Conservation (phyloP, 2,329 filamentous ascomycete species). For the Salinomyces thailandicus region DNA sequence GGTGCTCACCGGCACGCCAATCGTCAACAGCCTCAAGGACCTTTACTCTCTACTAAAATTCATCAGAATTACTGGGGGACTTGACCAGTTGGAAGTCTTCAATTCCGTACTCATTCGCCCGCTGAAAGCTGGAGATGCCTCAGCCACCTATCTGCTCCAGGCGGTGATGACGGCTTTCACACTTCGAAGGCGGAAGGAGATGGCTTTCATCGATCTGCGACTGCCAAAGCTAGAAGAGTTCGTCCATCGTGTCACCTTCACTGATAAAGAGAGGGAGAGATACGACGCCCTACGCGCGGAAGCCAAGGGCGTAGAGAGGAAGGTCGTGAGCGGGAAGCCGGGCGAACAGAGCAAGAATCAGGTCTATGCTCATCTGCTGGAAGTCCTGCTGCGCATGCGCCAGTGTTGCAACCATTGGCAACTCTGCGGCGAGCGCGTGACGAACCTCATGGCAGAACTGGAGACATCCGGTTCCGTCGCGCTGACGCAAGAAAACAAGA, state of each 20-base stretch:
- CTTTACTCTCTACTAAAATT: slow-evolving; percentile 58
- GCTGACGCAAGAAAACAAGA: slow-evolving; percentile 61
- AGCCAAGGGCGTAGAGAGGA: slow-evolving; percentile 59
- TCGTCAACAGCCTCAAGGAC: slow-evolving; percentile 21
- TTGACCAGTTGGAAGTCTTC: slow-evolving; percentile 64
- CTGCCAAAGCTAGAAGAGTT: slow-evolving; percentile 69
- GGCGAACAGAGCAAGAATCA: slow-evolving; percentile 24
- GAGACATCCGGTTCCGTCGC: slow-evolving; percentile 57
- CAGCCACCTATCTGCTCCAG: slow-evolving; percentile 54
- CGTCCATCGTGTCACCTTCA: slow-evolving; percentile 63
- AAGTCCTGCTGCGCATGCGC: slow-evolving; percentile 69
- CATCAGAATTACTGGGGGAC: slow-evolving; percentile 61
- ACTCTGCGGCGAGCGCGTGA: slow-evolving; percentile 64
- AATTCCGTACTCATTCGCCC: slow-evolving; percentile 53
- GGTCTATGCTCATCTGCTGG: slow-evolving; percentile 64
- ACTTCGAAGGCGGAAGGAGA: slow-evolving; percentile 73
- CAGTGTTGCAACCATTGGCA: slow-evolving; percentile 88
- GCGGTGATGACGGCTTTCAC: slow-evolving; percentile 71
- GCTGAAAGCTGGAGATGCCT: slow-evolving; percentile 49
- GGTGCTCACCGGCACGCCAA: slow-evolving; percentile 59
- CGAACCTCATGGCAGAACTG: slow-evolving; percentile 58
- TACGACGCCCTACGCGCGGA: slow-evolving; percentile 67
- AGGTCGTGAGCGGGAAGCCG: slow-evolving; percentile 41
- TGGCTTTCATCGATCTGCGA: slow-evolving; percentile 75
- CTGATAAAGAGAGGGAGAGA: slow-evolving; percentile 61